These are phyloP conservation scores for Yamadazyma paraphyllophila DNA, from an alignment of 805 yeast species.

Conservation along the genomic window DNA sequence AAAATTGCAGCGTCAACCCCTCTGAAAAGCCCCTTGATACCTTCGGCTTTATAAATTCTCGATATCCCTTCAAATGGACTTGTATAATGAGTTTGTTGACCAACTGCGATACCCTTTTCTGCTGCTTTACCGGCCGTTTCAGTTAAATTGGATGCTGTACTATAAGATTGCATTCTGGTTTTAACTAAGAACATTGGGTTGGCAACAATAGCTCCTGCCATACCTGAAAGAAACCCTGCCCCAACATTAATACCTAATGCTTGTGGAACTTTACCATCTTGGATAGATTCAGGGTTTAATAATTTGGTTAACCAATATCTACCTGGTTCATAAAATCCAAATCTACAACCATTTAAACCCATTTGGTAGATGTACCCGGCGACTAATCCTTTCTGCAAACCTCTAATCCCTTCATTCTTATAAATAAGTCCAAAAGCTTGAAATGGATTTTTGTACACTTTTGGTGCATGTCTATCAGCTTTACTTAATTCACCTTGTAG, in stretches of 20 bases:
- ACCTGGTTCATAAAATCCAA: conserved; percentile 91
- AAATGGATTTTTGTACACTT: conserved; percentile 71
- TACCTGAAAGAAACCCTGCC: conserved; percentile 83
- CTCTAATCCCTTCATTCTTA: conserved; percentile 80
- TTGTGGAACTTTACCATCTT: conserved; percentile 33
- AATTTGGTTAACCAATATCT: conserved; percentile 57
- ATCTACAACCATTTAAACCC: conserved; percentile 88
- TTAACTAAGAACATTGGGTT: conserved; percentile 91
- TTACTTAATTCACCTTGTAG: conserved; percentile 86
- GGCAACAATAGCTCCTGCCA: conserved; percentile 84
- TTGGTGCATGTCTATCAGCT: conserved; percentile 46
- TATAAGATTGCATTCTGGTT: conserved; percentile 95
- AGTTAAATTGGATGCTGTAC: conserved; percentile 34
- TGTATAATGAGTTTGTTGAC: conserved; percentile 88
- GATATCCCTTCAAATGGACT: conserved; percentile 66
- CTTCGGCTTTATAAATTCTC: conserved; percentile 63
- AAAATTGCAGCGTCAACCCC: conserved; percentile 95
- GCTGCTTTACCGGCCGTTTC: not conserved
- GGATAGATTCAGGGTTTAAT: conserved; percentile 50
- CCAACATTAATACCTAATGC: conserved; percentile 59
- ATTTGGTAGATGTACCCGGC: conserved; percentile 91
- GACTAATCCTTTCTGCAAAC: conserved; percentile 83
- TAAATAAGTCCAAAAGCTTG: conserved; percentile 77
- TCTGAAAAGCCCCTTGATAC: conserved; percentile 73
- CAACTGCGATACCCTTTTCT: conserved; percentile 42